Evolutionary conservation across 768 basidiomycete species (phyloP), one percentile per base, ranked within the genome.

Genomic region (Leccinum aurantiacum): DNA sequence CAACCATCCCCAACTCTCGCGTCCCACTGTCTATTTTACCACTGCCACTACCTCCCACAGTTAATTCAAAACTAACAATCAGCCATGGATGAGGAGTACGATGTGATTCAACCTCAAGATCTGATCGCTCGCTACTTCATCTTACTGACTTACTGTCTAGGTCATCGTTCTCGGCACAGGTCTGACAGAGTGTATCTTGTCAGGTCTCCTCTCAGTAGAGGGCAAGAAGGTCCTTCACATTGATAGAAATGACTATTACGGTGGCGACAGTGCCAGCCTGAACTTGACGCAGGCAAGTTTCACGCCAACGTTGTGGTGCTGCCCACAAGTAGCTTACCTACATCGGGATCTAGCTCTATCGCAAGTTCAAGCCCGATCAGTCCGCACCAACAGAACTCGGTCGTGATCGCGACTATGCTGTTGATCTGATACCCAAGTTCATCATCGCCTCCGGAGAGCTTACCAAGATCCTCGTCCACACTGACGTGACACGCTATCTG

Each of bases 201-300:
- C 97, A 15, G 97, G 97, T 38, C 79, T 99, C 68, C 82, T 99
- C 68, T 98, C 96, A n/a, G 96, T 98, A 49, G 97, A 98, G 75
- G 96, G 97, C 64, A 98, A 98, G 85, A 99, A 98, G 80, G 97
- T 99, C 69, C 87, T 99, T 54, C 97, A 99, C 77, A 98, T 97
- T 84, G 95, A 96, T 77, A 83, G 93, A 70, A 98, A 98, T 70
- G 96, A 99, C 76, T 99, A 99, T 77, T 99, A 99, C 63, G 97
- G 97, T 49, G 97, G 92, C 58, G 97, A 98, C 71, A 91, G 92
- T 71, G 97, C 97, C 50, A 94, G 91, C 79, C 79, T 98, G 75
- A 99, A 98, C 79, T 77, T 99, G 68, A 97, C 95, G 19, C 97
- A 99, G 87, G 96, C 92, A 70, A 65, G 82, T 52, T 59, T 62